Conservation (phyloP, 2,329 filamentous ascomycete genomes). For the Penicillium sp. region DNA sequence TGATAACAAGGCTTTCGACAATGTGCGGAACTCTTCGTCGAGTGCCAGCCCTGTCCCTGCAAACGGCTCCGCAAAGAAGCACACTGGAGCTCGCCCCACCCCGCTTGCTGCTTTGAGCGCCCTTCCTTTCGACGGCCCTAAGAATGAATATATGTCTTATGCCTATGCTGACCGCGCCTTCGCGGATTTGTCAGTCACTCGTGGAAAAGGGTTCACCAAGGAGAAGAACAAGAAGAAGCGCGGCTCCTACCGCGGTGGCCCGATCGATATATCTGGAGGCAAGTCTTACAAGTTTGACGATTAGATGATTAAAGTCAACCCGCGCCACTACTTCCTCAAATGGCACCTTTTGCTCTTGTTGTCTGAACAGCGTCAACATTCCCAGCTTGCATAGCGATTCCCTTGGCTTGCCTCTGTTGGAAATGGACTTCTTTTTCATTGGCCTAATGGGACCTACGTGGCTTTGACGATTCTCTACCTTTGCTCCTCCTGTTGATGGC, state of each 20-base stretch:
- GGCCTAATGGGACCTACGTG: neutral
- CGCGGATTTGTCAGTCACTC: constrained; percentile 83
- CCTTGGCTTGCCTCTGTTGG: neutral
- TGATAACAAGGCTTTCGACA: constrained; percentile 19
- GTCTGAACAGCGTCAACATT: neutral
- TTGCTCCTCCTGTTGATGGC: neutral
- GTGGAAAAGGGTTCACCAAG: constrained; percentile 97
- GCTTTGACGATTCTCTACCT: neutral
- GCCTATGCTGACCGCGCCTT: constrained; percentile 88
- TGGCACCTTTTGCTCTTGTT: neutral
- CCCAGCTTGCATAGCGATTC: neutral
- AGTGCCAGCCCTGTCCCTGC: constrained; percentile 49
- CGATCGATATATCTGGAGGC: constrained; percentile 77
- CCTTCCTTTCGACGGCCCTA: constrained; percentile 67
- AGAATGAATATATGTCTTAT: constrained; percentile 79
- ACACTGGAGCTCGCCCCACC: constrained; percentile 59
- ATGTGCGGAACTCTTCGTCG: constrained; percentile 48
- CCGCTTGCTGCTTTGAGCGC: constrained; percentile 74
- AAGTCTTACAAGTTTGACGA: constrained; percentile 96
- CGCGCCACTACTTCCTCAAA: neutral
- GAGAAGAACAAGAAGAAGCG: constrained; percentile 99
- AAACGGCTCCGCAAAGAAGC: constrained; percentile 38
- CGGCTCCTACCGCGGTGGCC: constrained; percentile 84
- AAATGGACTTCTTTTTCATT: neutral
- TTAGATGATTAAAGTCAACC: constrained; percentile 44